Evolutionary conservation across 2,329 filamentous ascomycete species (phyloP), one percentile per base, ranked within the genome.

Genomic region (Dactylonectria macrodidyma): DNA sequence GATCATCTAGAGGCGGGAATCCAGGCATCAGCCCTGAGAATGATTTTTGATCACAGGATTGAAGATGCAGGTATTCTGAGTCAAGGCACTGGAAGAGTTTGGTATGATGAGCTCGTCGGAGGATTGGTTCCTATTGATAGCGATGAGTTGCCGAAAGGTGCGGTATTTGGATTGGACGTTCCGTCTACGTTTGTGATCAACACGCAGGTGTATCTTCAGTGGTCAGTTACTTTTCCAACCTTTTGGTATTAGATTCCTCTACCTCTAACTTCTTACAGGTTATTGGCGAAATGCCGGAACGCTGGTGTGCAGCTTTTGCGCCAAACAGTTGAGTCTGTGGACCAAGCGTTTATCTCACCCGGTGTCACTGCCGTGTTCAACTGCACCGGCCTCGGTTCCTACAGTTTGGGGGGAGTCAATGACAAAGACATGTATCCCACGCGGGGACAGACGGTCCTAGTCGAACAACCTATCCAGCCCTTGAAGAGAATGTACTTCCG

Each of bases 181-280:
- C 73, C 33, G 14, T 56, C 65, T 6, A 82, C 79, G 2, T 84
- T 82, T 75, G 71, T 80, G 34, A 78, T 84, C 77, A 96, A 97
- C 81, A 92, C 92, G 0, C 89, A 92, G 33, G 81, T 96, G 59
- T 97, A 96, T 81, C 87, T 97, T 6, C 89, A 93, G 5, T 97
- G 92, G 88, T 44, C 79, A 80, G 68, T 9, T 19, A 1, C 19
- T 19, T 19, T 19, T 19, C 19, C 19, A 19, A 19, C 19, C 19
- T 12, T 33, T 8, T 14, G 34, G 19, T 7, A 19, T 34, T 44
- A 3, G 5, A 24, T n/a, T 8, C 5, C n/a, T 3, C 14, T 24
- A 7, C n/a, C 11, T n/a, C 26, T 52, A 34, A 46, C 5, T n/a
- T 19, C 5, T 3, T n/a, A n/a, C 4, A 68, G 67, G 70, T 88